phyloP scores from a whole-genome alignment of 345 rosid genomes.

The Bruguiera sexangula region DNA sequence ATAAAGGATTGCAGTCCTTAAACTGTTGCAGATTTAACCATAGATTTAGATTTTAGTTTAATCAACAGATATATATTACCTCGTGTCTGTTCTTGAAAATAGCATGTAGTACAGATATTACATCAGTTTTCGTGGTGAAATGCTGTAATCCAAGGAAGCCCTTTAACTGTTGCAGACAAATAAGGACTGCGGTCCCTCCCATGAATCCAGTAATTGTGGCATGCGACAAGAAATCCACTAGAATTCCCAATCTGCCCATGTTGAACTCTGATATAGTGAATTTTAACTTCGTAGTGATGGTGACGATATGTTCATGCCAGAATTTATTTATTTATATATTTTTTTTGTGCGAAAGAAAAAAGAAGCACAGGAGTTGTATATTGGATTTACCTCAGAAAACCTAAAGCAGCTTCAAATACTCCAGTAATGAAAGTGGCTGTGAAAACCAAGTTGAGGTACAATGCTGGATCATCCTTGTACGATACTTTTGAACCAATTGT shows the following conservation, averaged over 20 bases:
- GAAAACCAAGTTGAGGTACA: conserved; percentile 70
- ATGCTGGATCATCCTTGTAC: conserved; percentile 37
- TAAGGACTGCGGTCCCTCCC: conserved; percentile 79
- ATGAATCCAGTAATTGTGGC: conserved; percentile 93
- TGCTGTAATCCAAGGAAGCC: conserved; percentile 67
- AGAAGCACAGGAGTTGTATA: neutral
- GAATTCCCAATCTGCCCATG: conserved; percentile 55
- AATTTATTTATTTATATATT: neutral
- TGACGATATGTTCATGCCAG: neutral
- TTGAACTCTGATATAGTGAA: no score
- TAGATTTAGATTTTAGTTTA: no score
- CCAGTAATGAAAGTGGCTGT: conserved; percentile 80
- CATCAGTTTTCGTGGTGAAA: conserved; percentile 72
- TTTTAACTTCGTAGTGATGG: no score
- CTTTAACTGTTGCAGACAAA: conserved; percentile 76
- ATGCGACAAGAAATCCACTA: conserved; percentile 88
- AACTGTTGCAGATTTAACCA: no score
- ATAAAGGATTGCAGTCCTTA: no score
- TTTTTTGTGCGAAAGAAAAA: neutral
- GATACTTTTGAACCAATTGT: conserved; percentile 44
- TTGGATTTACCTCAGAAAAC: conserved; percentile 49
- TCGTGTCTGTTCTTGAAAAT: conserved; percentile 45
- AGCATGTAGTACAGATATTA: conserved; percentile 55
- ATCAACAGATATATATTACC: conserved; percentile 29
- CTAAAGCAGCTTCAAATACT: conserved; percentile 54